Conservation (phyloP, 2,329 filamentous ascomycete genomes). For the Fusarium sp. region DNA sequence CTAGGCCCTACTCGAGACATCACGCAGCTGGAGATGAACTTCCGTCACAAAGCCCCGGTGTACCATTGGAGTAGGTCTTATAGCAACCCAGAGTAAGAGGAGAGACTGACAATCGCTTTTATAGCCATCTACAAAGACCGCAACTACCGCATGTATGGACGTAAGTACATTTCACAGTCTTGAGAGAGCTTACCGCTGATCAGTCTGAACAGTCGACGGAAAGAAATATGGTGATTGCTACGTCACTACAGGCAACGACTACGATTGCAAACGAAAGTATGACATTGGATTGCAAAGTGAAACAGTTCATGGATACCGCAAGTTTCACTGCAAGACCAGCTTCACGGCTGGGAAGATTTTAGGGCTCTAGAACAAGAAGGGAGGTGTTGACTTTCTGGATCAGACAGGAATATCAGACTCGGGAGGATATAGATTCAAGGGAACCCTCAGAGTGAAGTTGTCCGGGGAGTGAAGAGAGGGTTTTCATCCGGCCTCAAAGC, state of each 20-base stretch:
- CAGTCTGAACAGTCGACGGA: neutral
- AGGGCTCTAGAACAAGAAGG: neutral
- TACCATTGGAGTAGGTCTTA: neutral
- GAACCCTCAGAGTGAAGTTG: neutral
- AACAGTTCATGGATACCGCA: neutral
- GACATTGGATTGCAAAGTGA: neutral
- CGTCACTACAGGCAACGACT: neutral
- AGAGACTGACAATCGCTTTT: neutral
- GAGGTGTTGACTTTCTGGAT: neutral
- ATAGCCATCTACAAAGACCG: neutral
- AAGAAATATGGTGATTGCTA: neutral
- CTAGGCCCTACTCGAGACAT: neutral
- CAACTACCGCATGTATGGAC: neutral
- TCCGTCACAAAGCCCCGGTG: neutral
- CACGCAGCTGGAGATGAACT: neutral
- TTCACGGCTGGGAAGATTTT: neutral
- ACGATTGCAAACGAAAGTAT: neutral
- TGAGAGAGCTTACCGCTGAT: neutral
- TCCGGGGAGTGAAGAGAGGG: neutral
- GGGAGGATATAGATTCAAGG: neutral
- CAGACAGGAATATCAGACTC: neutral
- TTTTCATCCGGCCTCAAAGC: neutral
- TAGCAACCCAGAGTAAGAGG: neutral
- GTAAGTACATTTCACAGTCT: neutral
- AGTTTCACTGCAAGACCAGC: neutral